Conservation (phyloP, 176 grass and related monocot genomes). For the Ensete glaucum region DNA sequence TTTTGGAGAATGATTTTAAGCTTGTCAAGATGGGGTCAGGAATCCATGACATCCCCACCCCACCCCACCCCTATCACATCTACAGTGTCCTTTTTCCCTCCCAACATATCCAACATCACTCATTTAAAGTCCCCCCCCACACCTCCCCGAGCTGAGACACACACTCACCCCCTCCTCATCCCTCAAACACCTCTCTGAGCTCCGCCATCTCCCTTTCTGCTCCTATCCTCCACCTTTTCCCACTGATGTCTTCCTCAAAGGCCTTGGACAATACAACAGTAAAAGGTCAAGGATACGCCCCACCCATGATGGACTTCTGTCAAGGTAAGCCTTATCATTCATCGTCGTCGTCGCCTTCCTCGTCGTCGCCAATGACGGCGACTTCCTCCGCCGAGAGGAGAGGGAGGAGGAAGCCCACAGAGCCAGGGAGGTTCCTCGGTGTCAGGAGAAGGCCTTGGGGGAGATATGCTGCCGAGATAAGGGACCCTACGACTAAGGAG, state of each 20-base stretch:
- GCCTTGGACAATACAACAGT: slow-evolving; percentile 22
- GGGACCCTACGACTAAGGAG: slow-evolving; percentile 93
- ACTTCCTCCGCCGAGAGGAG: slow-evolving; percentile 24
- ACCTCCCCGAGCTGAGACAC: slow-evolving; percentile 21
- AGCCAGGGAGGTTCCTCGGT: slow-evolving; percentile 90
- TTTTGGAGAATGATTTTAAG: not conserved
- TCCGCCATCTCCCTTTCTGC: not conserved
- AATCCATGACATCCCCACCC: not conserved
- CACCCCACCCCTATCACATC: slow-evolving; percentile 1
- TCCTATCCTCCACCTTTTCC: not conserved
- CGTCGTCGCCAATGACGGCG: slow-evolving; percentile 22
- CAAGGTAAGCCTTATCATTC: slow-evolving; percentile 29
- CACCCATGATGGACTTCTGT: slow-evolving; percentile 42
- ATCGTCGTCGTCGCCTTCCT: slow-evolving; percentile 29
- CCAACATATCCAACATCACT: slow-evolving; percentile 17
- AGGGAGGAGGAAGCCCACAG: slow-evolving; percentile 43
- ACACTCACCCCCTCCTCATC: not conserved
- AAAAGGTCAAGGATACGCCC: slow-evolving; percentile 17
- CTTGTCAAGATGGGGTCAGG: too few species aligned
- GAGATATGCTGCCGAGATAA: slow-evolving; percentile 93
- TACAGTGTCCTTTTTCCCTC: slow-evolving; percentile 32
- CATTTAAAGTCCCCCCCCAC: slow-evolving; percentile 51
- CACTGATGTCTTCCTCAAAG: slow-evolving; percentile 9
- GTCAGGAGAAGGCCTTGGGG: slow-evolving; percentile 85
- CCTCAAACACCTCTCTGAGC: not conserved